Percentiles rank a stretch among this genome's conserved stretches.
Conservation (phyloP, 805 yeast genomes). For the Huiozyma naganishii region DNA sequence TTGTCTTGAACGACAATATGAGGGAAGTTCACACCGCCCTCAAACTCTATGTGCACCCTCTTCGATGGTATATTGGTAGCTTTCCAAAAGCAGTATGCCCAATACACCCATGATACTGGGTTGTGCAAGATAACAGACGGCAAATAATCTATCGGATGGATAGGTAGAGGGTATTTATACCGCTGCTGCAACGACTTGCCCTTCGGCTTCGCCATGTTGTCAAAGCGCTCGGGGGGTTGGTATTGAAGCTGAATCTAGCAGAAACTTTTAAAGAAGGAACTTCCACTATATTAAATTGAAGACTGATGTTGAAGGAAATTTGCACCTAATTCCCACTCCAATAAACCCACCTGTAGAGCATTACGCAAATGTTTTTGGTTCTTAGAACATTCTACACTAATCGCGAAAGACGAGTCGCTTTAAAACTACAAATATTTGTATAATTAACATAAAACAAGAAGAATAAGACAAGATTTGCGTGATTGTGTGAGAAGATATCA, state of each 20-base stretch:
- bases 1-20: slow-evolving; percentile 30
- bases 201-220: slow-evolving; percentile 23
- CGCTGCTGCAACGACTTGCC: slow-evolving; percentile 20
- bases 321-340: too few species aligned
- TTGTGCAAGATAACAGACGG: slow-evolving; percentile 53
- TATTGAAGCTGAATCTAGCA: not conserved
- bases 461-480: too few species aligned
- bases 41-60: slow-evolving; percentile 22
- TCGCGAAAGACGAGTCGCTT: too few species aligned
- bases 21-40: slow-evolving; percentile 25
- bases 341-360: too few species aligned
- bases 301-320: too few species aligned
- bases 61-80: slow-evolving; percentile 10
- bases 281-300: too few species aligned
- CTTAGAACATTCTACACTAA: too few species aligned
- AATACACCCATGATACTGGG: slow-evolving; percentile 53
- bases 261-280: too few species aligned
- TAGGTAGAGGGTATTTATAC: slow-evolving; percentile 49
- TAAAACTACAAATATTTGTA: too few species aligned
- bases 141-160: slow-evolving; percentile 33
- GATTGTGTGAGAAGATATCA: slow-evolving; percentile 31
- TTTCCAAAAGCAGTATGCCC: slow-evolving; percentile 28
- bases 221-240: too few species aligned
- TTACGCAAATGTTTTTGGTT: too few species aligned
- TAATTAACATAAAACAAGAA: too few species aligned